phyloP scores from a whole-genome alignment of 2,329 filamentous ascomycete genomes.

The Penicillium vulpinum region DNA sequence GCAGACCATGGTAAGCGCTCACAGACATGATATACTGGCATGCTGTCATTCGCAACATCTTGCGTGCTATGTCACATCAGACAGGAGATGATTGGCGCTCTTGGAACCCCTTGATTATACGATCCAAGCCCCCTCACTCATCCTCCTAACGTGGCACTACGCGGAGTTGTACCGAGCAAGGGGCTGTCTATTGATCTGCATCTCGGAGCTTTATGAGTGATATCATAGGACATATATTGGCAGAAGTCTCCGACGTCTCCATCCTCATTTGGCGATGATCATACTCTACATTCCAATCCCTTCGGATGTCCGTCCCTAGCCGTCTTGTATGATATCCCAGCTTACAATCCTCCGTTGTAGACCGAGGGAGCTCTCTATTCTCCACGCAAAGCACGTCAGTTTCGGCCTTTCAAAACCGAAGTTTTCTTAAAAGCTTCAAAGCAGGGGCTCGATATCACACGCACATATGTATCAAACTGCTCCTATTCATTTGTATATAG shows the following conservation, averaged over 20 bases:
- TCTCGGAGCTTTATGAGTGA: conserved; percentile 3
- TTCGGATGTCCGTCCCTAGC: conserved; percentile 17
- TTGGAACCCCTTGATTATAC: conserved; percentile 1
- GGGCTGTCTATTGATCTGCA: neutral
- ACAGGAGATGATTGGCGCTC: neutral
- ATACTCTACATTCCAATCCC: conserved; percentile 22
- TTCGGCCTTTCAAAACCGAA: conserved; percentile 1
- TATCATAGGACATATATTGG: conserved; percentile 6
- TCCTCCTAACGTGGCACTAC: conserved; percentile 3
- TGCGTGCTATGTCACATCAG: conserved; percentile 1
- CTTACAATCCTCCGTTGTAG: conserved; percentile 7
- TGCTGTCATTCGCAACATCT: neutral
- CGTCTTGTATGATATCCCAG: conserved; percentile 3
- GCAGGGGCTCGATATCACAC: neutral
- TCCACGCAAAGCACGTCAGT: conserved; percentile 23
- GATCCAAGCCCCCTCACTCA: neutral
- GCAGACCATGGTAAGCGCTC: too few species aligned
- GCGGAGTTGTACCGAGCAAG: neutral
- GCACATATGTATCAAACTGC: neutral
- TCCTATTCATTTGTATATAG: neutral
- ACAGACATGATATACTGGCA: neutral
- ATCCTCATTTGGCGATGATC: neutral
- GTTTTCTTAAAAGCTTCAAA: neutral
- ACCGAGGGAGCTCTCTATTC: conserved; percentile 15
- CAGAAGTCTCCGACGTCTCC: conserved; percentile 2